Base-by-base conservation (phyloP, 148 eudicot genomes). In the Fagopyrum esculentum region DNA sequence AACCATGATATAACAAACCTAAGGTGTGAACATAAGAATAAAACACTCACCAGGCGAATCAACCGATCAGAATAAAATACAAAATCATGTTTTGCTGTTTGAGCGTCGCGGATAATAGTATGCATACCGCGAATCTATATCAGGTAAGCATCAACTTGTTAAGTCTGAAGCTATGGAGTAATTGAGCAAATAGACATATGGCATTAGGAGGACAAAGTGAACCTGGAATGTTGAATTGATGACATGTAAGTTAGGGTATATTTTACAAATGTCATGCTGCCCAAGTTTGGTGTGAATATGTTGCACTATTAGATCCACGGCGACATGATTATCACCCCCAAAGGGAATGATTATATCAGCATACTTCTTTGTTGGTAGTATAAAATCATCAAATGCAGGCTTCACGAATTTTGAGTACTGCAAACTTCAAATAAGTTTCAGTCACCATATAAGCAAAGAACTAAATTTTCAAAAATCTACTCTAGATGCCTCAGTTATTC, bases 351-450 rank as follows among this genome's bases (percentile, higher is more conserved):
- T 94, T 26, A 94, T 87, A 80, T 94, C 98, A 60, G 97, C 98
- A 82, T 87, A 91, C 86, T 91, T 94, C 82, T 94, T 94, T 68
- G 96, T 90, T 72, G 98, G 98, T 81, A 91, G 97, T 82, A 94
- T 94, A 83, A 94, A 94, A 79, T 91, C 97, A 81, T 94, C 98
- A 82, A 94, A 94, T 69, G 98, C 98, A 78, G 98, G 91, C 85
- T 94, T 94, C 86, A 94, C 98, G 79, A 94, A 94, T 56, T 85
- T 94, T 61, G 98, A 90, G 78, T 94, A 94, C 98, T 94, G 96
- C 85, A 82, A 52, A 79, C 69, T 69, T 49, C 73, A 75, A 22
- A 47, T 78, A 45, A 63, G 4, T 11, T 29, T 30, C 69, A 30
- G 26, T 22, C 35, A 57, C 22, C 64, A 57, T 4, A 57, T 57